Conservation (phyloP, 345 rosid species). For the Cardiospermum halicacabum region DNA sequence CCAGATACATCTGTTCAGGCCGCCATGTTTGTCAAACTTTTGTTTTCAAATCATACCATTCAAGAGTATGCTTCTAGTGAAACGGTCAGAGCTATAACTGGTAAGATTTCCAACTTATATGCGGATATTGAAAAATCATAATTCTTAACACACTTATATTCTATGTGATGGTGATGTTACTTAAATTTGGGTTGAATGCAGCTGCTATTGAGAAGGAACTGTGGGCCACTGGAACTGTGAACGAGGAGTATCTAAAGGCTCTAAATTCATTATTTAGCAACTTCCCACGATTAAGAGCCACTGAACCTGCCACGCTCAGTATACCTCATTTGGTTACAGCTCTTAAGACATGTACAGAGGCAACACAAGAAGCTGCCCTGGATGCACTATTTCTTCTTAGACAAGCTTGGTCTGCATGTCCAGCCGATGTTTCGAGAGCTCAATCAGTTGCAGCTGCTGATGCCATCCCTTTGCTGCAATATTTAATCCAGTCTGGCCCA, state of each 20-base stretch:
- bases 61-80: constrained; percentile 99
- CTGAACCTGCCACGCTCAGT: constrained; percentile 95
- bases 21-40: constrained; percentile 91
- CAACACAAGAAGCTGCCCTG: constrained; percentile 97
- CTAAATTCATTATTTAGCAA: constrained; percentile 84
- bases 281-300: constrained; percentile 96
- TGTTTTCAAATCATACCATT: constrained; percentile 94
- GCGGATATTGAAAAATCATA: not conserved
- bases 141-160: not conserved
- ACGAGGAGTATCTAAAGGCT: constrained; percentile 93
- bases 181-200: constrained; percentile 27
- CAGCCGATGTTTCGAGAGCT: constrained; percentile 93
- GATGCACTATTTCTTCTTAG: constrained; percentile 91
- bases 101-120: constrained; percentile 32
- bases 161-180: not conserved
- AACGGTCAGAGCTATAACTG: constrained; percentile 98
- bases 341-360: constrained; percentile 95
- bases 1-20: constrained; percentile 97
- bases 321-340: constrained; percentile 94
- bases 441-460: constrained; percentile 98
- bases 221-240: constrained; percentile 96
- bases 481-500: constrained; percentile 98
- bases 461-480: constrained; percentile 93
- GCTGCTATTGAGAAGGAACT: constrained; percentile 98
- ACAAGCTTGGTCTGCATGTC: constrained; percentile 99